Evolutionary conservation across 805 yeast genomes (phyloP), one percentile per base, ranked within the genome.

Genomic region (Starmerella geochares): DNA sequence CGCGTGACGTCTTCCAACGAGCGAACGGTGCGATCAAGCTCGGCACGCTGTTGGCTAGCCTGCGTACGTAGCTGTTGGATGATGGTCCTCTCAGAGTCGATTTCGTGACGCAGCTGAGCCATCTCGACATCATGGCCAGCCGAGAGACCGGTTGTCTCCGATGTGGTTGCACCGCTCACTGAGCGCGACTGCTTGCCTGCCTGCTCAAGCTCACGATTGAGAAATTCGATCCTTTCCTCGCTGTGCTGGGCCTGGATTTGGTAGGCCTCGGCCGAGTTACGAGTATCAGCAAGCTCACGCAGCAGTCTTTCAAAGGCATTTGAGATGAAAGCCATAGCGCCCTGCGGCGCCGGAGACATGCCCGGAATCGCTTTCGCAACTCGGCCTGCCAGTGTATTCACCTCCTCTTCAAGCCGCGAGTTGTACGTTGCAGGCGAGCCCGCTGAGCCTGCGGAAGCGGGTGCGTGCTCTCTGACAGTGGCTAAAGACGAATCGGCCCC

Each of bases 1-100:
- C 59, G 50, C n/a, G 70, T 67, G 25, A 67, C 62, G 27, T 66
- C 68, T 36, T 67, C 70, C 13, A 67, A 58, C 10, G 65, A 57
- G 40, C 43, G 51, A 5, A 65, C 62, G 29, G 62, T 65, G 0
- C 55, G 46, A 33, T 56, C 62, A n/a, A 67, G 57, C 57, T 67
- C 68, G 2, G 27, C 20, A 11, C 65, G 58, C 47, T 66, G 59
- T 8, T 60, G 51, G 14, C 63, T 66, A 36, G 60, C 54, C 20
- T 64, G 57, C 25, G 53, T 58, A 27, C 59, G 58, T 58, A 65
- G 60, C 47, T 62, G 62, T 41, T 47, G 50, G 1, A 59, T 54
- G 5, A 58, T 53, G 28, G 36, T 10, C 3, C 42, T 55, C 47
- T 58, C 61, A 9, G 29, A 40, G 17, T 49, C 55, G 9, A 56